Base-by-base conservation (phyloP, 2,329 filamentous ascomycete species). In the Allantophomopsis lycopodina region DNA sequence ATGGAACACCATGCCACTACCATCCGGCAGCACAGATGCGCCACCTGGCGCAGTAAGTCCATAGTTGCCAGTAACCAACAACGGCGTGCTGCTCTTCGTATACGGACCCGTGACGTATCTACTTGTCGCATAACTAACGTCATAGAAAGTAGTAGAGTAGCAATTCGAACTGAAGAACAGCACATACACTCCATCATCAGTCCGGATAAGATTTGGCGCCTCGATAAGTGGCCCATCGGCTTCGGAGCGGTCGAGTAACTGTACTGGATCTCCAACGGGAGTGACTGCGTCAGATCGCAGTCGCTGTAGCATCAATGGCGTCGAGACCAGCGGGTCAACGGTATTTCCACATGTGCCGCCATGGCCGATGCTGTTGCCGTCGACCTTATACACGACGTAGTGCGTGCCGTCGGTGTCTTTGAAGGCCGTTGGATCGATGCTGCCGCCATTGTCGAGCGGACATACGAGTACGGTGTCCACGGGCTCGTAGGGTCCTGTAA, bases 301-400 rank as follows among this genome's bases (percentile, higher is more conserved):
- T 38, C 63, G 55, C 46, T 77, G 73, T 16, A 78, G 59, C 58
- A 75, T 64, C 44, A 79, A 64, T 0, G 74, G 72, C 32, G 74
- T 79, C 12, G 59, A 41, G 10, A 53, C 48, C 10, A 60, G 48
- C 8, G 62, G 64, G 17, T 55, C 52, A 13, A 61, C 55, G n/a
- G 52, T 60, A 44, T 68, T 71, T 34, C 56, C 54, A 44, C 65
- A 69, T 43, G 65, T 63, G 38, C 62, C 59, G n/a, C 60, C 60
- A 33, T 55, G 41, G 4, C 60, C 60, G n/a, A 44, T 40, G 28
- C 36, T 40, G 55, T 80, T 81, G 31, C 76, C 76, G 54, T 83
- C 77, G 18, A 80, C 61, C 55, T 82, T 83, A 60, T 77, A 83
- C 8, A 71, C 58, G 5, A 82, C 63, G 50, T 78, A 82, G 5